Percentiles rank a stretch among this genome's conserved stretches.
phyloP scores from a whole-genome alignment of 2,329 filamentous ascomycete genomes.

The Tolypocladium ovalisporum region DNA sequence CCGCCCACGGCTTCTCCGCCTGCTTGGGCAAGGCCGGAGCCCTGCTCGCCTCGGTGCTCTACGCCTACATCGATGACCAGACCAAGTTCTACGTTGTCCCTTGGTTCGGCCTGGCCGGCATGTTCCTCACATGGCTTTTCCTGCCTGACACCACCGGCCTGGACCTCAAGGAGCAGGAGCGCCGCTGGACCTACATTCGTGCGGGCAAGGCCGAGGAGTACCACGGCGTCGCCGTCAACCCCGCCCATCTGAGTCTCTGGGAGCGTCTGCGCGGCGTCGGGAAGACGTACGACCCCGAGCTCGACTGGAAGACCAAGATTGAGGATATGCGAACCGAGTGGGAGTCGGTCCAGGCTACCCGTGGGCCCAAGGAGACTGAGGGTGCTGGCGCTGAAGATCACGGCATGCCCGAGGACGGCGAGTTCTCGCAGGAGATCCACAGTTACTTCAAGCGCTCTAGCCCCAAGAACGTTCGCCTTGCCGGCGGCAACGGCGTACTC shows the following conservation, averaged over 20 bases:
- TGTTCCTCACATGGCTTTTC: conserved; percentile 73
- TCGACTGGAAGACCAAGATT: conserved; percentile 77
- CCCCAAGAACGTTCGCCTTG: conserved; percentile 12
- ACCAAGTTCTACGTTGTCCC: conserved; percentile 87
- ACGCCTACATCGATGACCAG: conserved; percentile 84
- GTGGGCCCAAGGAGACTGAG: conserved; percentile 37
- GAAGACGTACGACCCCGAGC: conserved; percentile 73
- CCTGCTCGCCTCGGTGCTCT: conserved; percentile 74
- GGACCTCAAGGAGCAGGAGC: conserved; percentile 94
- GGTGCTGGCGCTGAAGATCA: conserved; percentile 18
- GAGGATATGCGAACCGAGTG: conserved; percentile 64
- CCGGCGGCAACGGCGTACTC: conserved; percentile 8
- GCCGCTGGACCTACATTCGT: conserved; percentile 81
- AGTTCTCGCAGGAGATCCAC: conserved; percentile 42
- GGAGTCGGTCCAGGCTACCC: conserved; percentile 38
- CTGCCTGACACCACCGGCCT: conserved; percentile 95
- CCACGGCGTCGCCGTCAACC: conserved; percentile 87
- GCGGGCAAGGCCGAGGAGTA: conserved; percentile 70
- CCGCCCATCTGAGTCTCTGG: conserved; percentile 78
- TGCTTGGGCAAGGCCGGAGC: conserved; percentile 84
- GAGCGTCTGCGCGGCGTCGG: conserved; percentile 69
- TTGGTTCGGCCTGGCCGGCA: conserved; percentile 86
- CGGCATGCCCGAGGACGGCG: conserved; percentile 32
- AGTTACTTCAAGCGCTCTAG: conserved; percentile 39
- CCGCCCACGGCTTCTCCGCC: conserved; percentile 90